Conservation (phyloP, 225 moss, liverwort and hornwort species). For the Thuidium tamariscinum region DNA sequence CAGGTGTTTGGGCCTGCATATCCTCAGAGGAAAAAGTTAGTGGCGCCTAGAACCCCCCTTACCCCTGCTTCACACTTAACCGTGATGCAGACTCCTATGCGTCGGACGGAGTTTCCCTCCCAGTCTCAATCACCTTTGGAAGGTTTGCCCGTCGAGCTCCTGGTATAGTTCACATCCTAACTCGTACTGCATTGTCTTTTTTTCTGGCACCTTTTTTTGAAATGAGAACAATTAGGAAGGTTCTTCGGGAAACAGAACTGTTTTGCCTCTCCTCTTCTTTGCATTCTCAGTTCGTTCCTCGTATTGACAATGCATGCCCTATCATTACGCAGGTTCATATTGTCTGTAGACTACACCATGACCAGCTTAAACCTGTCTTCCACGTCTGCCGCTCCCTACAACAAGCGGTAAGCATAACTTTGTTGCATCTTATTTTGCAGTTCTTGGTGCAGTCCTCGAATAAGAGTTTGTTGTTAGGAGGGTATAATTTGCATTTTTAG, state of each 20-base stretch:
- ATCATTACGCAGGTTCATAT: slow-evolving; percentile 19
- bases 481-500: neutral
- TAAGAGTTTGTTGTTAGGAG: neutral
- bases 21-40: slow-evolving; percentile 38
- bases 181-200: neutral
- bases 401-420: slow-evolving; percentile 14
- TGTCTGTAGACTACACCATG: slow-evolving; percentile 40
- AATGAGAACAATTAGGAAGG: too few relatives aligned
- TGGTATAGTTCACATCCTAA: slow-evolving; percentile 4
- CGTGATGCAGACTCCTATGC: slow-evolving; percentile 21
- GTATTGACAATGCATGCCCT: neutral
- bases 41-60: slow-evolving; percentile 35
- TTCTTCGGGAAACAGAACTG: neutral
- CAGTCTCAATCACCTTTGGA: slow-evolving; percentile 23
- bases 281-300: neutral
- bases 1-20: slow-evolving; percentile 24
- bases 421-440: too few relatives aligned
- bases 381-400: slow-evolving; percentile 25
- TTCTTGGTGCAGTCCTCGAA: neutral
- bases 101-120: neutral
- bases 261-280: neutral
- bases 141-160: slow-evolving; percentile 24
- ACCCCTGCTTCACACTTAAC: slow-evolving; percentile 34
- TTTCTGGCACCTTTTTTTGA: neutral
- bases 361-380: slow-evolving; percentile 34